These are phyloP conservation scores for Cryptococcus sp. DNA, from an alignment of 1,284 basidiomycete species.

Conservation along the genomic window DNA sequence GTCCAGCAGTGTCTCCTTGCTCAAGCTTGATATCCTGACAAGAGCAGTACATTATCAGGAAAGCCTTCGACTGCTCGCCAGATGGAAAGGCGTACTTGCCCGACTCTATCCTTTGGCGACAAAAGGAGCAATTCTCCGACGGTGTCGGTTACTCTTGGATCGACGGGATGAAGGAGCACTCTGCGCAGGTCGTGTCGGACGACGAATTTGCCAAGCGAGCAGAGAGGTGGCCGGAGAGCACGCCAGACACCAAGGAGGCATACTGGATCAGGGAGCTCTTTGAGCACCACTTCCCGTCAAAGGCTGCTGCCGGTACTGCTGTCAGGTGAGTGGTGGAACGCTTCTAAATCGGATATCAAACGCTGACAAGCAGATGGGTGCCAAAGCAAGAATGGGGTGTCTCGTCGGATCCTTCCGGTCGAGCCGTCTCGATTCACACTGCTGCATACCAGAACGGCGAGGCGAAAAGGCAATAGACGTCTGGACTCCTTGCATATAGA, in stretches of 20 bases:
- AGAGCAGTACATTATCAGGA: conserved; percentile 88
- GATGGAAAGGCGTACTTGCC: conserved; percentile 88
- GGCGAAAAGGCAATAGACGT: not conserved
- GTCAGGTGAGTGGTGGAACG: conserved; percentile 64
- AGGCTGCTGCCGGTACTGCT: conserved; percentile 85
- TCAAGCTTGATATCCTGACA: not conserved
- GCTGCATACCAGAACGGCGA: conserved; percentile 61
- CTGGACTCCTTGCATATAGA: too few relatives aligned
- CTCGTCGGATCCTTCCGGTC: conserved; percentile 85
- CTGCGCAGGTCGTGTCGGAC: conserved; percentile 69
- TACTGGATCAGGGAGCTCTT: conserved; percentile 94
- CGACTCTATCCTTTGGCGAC: conserved; percentile 91
- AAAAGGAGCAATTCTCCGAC: conserved; percentile 99
- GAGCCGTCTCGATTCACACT: conserved; percentile 92
- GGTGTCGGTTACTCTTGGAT: conserved; percentile 99
- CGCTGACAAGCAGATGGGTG: conserved; percentile 61
- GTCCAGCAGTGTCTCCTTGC: conserved; percentile 1
- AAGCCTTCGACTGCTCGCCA: conserved; percentile 88
- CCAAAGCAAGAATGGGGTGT: conserved; percentile 97
- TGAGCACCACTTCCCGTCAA: conserved; percentile 76
- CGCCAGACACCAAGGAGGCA: conserved; percentile 95
- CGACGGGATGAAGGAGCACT: conserved; percentile 92
- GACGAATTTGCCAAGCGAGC: conserved; percentile 69
- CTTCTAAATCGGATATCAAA: not conserved
- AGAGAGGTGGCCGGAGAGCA: conserved; percentile 72